Evolutionary conservation across 2,329 filamentous ascomycete genomes (phyloP).

Genomic region (Ophiosphaerella korrae): DNA sequence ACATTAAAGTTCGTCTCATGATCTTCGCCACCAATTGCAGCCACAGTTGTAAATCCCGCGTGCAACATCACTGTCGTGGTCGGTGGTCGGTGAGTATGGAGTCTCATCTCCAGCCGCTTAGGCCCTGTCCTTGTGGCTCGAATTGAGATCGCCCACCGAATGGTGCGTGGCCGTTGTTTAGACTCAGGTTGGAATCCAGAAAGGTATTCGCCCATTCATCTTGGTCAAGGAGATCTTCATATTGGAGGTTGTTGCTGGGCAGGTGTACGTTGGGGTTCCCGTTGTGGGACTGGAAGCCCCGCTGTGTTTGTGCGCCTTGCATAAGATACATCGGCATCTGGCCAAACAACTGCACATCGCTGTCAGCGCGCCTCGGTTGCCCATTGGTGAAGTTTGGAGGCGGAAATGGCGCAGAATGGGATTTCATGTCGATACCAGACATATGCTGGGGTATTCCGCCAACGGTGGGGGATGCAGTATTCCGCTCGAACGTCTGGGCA

Average conservation of each 20-base stretch:
- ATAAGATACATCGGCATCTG: slow-evolving; percentile 74
- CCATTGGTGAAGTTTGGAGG: slow-evolving; percentile 21
- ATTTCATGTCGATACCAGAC: slow-evolving; percentile 35
- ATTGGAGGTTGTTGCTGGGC: slow-evolving; percentile 34
- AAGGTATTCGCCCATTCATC: slow-evolving; percentile 50
- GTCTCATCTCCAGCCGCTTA: slow-evolving; percentile 24
- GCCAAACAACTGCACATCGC: slow-evolving; percentile 75
- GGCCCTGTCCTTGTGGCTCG: slow-evolving; percentile 24
- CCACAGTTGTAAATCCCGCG: background rate
- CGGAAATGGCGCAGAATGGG: slow-evolving; percentile 29
- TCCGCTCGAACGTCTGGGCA: slow-evolving; percentile 33
- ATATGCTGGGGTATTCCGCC: slow-evolving; percentile 24
- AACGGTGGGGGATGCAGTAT: slow-evolving; percentile 23
- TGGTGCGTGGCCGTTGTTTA: slow-evolving; percentile 28
- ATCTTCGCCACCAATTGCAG: slow-evolving; percentile 6
- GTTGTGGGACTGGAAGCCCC: slow-evolving; percentile 33
- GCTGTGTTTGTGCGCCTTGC: slow-evolving; percentile 49
- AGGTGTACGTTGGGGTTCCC: slow-evolving; percentile 27
- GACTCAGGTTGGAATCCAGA: slow-evolving; percentile 40
- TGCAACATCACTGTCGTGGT: background rate
- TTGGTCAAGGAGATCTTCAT: slow-evolving; percentile 46
- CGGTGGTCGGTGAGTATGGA: background rate
- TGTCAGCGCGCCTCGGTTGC: slow-evolving; percentile 51
- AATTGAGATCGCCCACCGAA: slow-evolving; percentile 25
- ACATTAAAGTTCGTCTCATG: background rate